A percentile compares a stretch with the other conserved stretches of the same genome.
Conservation (phyloP, 2,329 filamentous ascomycete species). For the Pyricularia grisea region DNA sequence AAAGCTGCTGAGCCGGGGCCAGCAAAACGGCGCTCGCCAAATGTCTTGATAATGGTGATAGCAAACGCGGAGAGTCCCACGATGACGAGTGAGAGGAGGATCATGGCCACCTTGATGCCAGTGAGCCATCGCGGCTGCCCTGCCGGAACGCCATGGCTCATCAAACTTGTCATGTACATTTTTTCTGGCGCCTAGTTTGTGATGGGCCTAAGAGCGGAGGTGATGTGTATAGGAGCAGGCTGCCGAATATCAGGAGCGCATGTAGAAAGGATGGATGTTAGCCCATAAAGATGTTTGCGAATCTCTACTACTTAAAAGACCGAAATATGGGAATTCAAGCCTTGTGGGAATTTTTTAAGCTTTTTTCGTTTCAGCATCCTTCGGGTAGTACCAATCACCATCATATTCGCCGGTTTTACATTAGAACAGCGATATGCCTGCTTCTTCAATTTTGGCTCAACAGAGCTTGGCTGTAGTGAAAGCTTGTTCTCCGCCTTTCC, state of each 20-base stretch:
- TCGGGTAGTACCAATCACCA: background rate
- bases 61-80: conserved; percentile 31
- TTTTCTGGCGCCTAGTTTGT: background rate
- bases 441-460: background rate
- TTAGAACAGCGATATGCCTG: background rate
- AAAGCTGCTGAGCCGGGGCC: conserved; percentile 28
- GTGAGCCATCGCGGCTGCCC: conserved; percentile 24
- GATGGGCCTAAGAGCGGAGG: background rate
- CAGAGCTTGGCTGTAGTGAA: background rate
- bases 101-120: conserved; percentile 25
- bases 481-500: background rate
- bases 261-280: background rate
- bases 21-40: conserved; percentile 11
- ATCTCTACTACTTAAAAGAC: background rate
- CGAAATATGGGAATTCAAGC: background rate
- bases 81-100: conserved; percentile 28
- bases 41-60: conserved; percentile 21
- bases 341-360: background rate
- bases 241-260: background rate
- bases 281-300: background rate
- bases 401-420: background rate
- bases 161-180: conserved; percentile 18
- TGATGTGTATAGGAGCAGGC: background rate
- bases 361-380: background rate
- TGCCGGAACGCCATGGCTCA: conserved; percentile 25